A percentile compares a stretch with the other conserved stretches of the same genome.
Conservation (phyloP, 306 rosid species). For the cucumber (Cucumis sativus) region DNA sequence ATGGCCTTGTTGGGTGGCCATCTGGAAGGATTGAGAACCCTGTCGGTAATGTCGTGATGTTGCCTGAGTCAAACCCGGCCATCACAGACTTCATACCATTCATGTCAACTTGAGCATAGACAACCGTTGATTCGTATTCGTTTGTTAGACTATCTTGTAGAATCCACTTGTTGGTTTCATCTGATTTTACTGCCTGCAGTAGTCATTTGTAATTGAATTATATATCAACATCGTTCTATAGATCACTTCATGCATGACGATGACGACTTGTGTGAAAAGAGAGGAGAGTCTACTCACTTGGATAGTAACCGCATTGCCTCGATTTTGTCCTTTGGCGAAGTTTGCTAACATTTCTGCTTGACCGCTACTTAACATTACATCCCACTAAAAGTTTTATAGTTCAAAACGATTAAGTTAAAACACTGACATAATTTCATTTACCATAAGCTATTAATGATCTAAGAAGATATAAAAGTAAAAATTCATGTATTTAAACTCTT, state of each 20-base stretch:
- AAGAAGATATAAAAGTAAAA: too few relatives aligned
- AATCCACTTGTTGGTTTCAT: constrained; percentile 68
- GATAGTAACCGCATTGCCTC: constrained; percentile 81
- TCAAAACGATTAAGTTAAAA: background rate
- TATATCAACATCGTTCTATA: background rate
- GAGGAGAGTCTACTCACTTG: constrained; percentile 39
- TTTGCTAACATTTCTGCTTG: constrained; percentile 58
- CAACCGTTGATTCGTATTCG: constrained; percentile 70
- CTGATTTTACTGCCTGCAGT: constrained; percentile 51
- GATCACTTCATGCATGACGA: too few relatives aligned
- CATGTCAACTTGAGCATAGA: constrained; percentile 70
- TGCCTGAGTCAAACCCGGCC: constrained; percentile 80
- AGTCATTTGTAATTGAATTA: background rate
- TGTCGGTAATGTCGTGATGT: constrained; percentile 50
- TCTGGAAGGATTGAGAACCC: constrained; percentile 89
- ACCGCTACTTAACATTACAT: constrained; percentile 54
- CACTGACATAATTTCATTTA: too few relatives aligned
- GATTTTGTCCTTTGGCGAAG: constrained; percentile 86
- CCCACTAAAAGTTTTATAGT: constrained; percentile 52
- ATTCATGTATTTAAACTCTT: too few relatives aligned
- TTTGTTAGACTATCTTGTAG: constrained; percentile 87
- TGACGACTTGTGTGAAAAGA: background rate
- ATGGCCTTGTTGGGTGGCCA: constrained; percentile 64
- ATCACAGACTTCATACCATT: constrained; percentile 66
- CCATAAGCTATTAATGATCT: background rate